Base-by-base conservation (phyloP, 2,329 filamentous ascomycete genomes). In the Teratosphaeria nubilosa region DNA sequence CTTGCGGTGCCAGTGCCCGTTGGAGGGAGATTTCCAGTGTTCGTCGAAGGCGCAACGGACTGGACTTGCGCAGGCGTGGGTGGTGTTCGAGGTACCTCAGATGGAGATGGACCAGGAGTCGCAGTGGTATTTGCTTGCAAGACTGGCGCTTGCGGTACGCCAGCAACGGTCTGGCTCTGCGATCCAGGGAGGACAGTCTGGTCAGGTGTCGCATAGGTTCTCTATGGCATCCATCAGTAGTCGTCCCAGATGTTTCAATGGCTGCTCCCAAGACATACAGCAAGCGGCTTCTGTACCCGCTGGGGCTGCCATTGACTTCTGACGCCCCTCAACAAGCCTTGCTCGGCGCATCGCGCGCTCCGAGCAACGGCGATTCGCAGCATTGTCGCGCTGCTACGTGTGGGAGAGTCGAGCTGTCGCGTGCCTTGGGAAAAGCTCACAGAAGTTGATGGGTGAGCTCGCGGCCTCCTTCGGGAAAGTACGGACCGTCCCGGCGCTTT, bases 1-100 rank as follows among this genome's bases (percentile, higher is more conserved):
- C 73, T 69, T 52, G 75, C 75, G 51, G 74, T 76, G 54, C 64
- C 63, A 34, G 62, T 56, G 41, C 66, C 64, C 5, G 65, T 66
- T 14, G 67, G 66, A 20, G 66, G 66, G n/a, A 69, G 63, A 55
- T 66, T 68, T 45, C 64, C 66, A 41, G 61, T 63, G 58, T 58
- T 64, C 4, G 64, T 64, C 5, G 65, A 62, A 20, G 67, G 61
- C 10, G 51, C 16, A 10, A 48, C 41, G n/a, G 41, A 48, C 41
- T 48, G 41, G 57, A 48, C 41, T 20, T 48, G 41, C 41, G 41
- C 41, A 48, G 41, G 41, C 27, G 61, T 57, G 51, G 64, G 62
- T 31, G 68, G 69, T 27, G 67, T 66, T 11, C 63, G 67, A 55
- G 68, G 67, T 7, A 62, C 56, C 52, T 57, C 58, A 64, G 31